Evolutionary conservation across 129 eudicot species (phyloP).

Genomic region (Cynara cardunculus): DNA sequence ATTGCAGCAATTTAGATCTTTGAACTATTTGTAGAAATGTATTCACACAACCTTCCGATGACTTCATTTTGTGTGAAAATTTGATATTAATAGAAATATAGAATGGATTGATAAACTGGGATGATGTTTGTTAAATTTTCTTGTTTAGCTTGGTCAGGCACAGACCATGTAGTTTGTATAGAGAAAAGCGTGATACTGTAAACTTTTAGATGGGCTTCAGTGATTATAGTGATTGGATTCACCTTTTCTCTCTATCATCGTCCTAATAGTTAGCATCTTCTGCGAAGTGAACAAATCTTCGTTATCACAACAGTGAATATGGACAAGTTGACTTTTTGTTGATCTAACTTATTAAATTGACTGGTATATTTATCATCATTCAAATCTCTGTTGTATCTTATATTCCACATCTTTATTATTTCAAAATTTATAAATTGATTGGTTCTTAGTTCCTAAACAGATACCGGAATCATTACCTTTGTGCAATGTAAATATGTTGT

Average conservation of each 20-base stretch:
- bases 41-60: background rate
- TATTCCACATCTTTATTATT: background rate
- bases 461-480: background rate
- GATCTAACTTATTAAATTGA: background rate
- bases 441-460: background rate
- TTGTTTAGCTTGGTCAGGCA: background rate
- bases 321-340: background rate
- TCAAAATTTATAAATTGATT: background rate
- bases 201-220: background rate
- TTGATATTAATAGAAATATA: background rate
- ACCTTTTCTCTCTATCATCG: background rate
- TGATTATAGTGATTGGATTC: background rate
- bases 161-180: background rate
- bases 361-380: background rate
- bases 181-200: background rate
- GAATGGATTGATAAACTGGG: background rate
- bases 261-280: background rate
- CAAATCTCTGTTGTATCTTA: background rate
- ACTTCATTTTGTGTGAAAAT: background rate
- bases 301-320: background rate
- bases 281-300: background rate
- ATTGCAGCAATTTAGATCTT: background rate
- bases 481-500: background rate
- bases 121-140: background rate
- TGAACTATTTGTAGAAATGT: background rate